phyloP scores from a whole-genome alignment of 805 yeast genomes.

The Kodamaea kakaduensis region DNA sequence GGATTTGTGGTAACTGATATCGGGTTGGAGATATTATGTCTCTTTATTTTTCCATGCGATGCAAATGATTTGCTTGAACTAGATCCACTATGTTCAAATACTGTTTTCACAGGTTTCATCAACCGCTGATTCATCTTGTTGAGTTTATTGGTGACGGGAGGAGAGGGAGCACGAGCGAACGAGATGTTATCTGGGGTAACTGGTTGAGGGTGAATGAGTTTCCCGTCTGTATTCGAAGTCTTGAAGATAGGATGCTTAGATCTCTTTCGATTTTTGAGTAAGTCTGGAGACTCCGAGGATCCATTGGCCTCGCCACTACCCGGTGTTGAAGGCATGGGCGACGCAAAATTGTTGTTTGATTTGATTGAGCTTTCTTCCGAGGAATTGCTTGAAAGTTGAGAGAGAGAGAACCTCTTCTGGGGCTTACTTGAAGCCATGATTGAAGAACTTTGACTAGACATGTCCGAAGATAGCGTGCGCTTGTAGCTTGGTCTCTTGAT shows the following conservation, averaged over 20 bases:
- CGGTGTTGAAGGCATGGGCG: conserved; percentile 8
- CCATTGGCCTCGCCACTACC: conserved; percentile 7
- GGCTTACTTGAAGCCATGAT: conserved; percentile 22
- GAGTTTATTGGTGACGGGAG: conserved; percentile 22
- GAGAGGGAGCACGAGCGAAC: conserved; percentile 21
- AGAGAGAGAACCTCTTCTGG: conserved; percentile 25
- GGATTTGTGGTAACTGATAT: conserved; percentile 9
- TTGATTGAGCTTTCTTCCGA: conserved; percentile 30
- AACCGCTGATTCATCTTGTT: conserved; percentile 14
- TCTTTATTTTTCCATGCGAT: conserved; percentile 8
- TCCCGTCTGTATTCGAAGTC: not conserved
- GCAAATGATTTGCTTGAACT: conserved; percentile 2
- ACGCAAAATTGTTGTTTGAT: conserved; percentile 11
- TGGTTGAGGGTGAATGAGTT: conserved; percentile 2
- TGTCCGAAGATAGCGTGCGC: conserved; percentile 33
- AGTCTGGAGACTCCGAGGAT: conserved; percentile 13
- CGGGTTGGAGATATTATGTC: conserved; percentile 10
- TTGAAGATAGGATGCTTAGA: conserved; percentile 9
- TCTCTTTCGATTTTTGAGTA: conserved; percentile 10
- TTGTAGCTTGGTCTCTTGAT: conserved; percentile 29
- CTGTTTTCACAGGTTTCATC: conserved; percentile 11
- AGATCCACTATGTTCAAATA: conserved; percentile 7
- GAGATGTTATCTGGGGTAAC: conserved; percentile 5
- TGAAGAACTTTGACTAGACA: conserved; percentile 31
- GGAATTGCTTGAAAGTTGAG: conserved; percentile 35